A percentile compares a stretch with the other conserved stretches of the same genome.
These are phyloP conservation scores for Solanum hybrid DNA, from an alignment of 305 asterid species.

Conservation along the genomic window DNA sequence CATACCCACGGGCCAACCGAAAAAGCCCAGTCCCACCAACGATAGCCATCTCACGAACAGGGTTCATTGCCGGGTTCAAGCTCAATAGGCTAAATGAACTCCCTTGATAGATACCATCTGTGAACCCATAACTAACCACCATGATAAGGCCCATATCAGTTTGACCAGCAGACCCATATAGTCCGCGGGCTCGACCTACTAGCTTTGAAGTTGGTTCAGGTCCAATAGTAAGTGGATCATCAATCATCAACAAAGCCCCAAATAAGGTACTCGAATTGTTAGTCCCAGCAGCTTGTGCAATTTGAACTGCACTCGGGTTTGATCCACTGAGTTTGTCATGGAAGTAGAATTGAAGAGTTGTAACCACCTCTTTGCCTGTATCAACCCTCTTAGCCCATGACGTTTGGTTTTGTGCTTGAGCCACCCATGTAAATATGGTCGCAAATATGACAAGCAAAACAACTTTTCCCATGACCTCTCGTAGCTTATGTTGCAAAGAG, in stretches of 20 bases:
- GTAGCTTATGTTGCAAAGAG: background rate
- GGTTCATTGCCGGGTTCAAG: constrained; percentile 29
- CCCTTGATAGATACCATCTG: constrained; percentile 49
- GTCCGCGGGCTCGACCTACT: constrained; percentile 62
- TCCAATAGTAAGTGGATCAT: constrained; percentile 52
- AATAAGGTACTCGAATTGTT: constrained; percentile 24
- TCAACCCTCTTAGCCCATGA: constrained; percentile 51
- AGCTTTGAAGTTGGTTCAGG: constrained; percentile 40
- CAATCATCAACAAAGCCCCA: constrained; percentile 45
- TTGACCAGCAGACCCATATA: constrained; percentile 58
- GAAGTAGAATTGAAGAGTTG: constrained; percentile 59
- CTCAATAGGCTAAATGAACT: constrained; percentile 71
- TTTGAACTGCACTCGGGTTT: constrained; percentile 35
- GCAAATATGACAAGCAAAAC: background rate
- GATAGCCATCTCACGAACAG: constrained; percentile 69
- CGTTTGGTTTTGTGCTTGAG: background rate
- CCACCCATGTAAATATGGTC: background rate
- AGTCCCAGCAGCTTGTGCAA: constrained; percentile 32
- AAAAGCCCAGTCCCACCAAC: constrained; percentile 89
- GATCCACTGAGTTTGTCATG: constrained; percentile 52
- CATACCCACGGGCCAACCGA: constrained; percentile 72
- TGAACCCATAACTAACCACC: constrained; percentile 49
- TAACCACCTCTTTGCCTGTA: constrained; percentile 36
- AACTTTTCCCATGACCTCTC: background rate
- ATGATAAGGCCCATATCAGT: constrained; percentile 44